Base-by-base conservation (phyloP, 768 basidiomycete species). In the Cystofilobasidium ferigula region DNA sequence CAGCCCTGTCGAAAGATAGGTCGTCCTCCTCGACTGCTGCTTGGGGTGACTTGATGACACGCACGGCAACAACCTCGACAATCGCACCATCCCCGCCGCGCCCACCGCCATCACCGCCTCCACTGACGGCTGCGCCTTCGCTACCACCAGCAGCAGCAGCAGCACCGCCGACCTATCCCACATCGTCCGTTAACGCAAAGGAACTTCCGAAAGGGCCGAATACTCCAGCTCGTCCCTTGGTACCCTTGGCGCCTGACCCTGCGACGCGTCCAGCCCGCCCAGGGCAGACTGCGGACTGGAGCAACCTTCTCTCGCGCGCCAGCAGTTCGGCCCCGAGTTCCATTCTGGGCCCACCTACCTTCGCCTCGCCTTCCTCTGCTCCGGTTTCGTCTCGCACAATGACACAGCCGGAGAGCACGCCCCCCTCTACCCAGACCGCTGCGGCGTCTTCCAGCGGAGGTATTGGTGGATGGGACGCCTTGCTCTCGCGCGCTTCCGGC, bases 241-340 rank as follows among this genome's bases (percentile, higher is more conserved):
- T n/a, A 18, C 28, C 22, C 1, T 18, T 3, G 26, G 30, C 45
- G 8, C 60, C 53, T 48, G 59, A 20, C 59, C 59, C 1, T 30
- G 30, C 28, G 22, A n/a, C 22, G 24, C 12, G 12, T 43, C 59
- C 10, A 30, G n/a, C n/a, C n/a, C n/a, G n/a, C n/a, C n/a, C n/a
- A 24, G 14, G 3, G 7, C 62, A 40, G n/a, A 43, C 35, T 16
- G 57, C 63, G 2, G 56, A 57, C 3, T 67, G 65, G 65, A 53
- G 61, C 3, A 57, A 47, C 38, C 65, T 67, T 26, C 54, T 67
- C 13, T 59, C 65, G 32, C 42, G 59, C 13, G 26, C 65, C 2
- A 42, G 53, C 6, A 43, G 54, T 13, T 32, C 63, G 10, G 58
- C 38, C 4, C 35, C 56, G 2, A n/a, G 57, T 3, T 47, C 63